phyloP scores from a whole-genome alignment of 768 basidiomycete species.

The Termitomyces sp. region DNA sequence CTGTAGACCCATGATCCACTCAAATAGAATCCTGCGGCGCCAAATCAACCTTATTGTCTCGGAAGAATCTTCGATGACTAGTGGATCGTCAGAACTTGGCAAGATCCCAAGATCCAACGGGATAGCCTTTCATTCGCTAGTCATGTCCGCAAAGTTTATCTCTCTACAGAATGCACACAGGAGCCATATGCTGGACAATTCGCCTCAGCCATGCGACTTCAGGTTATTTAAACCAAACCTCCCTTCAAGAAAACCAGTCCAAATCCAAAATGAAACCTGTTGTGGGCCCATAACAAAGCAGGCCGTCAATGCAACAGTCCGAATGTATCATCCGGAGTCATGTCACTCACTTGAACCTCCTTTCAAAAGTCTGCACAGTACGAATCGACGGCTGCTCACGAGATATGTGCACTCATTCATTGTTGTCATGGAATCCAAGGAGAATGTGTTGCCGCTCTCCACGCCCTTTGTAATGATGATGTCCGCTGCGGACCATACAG shows the following conservation, averaged over 20 bases:
- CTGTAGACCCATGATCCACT: background rate
- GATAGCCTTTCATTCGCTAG: background rate
- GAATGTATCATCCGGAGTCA: background rate
- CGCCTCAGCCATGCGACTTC: background rate
- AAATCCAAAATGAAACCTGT: background rate
- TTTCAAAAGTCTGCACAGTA: background rate
- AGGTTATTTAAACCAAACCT: background rate
- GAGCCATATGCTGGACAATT: background rate
- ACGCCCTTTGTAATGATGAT: background rate
- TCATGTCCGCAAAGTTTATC: background rate
- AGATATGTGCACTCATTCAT: background rate
- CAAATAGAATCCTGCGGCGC: background rate
- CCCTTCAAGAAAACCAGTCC: background rate
- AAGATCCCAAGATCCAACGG: background rate
- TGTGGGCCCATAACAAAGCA: background rate
- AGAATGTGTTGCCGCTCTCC: background rate
- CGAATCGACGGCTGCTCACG: background rate
- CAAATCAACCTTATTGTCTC: background rate
- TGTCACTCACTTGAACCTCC: no score
- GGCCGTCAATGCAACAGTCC: background rate
- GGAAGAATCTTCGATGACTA: background rate
- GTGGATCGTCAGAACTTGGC: background rate
- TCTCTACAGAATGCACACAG: background rate
- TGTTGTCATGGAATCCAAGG: no score
- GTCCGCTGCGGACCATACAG: background rate